phyloP scores from a whole-genome alignment of 306 rosid species.

The Betula pendula region DNA sequence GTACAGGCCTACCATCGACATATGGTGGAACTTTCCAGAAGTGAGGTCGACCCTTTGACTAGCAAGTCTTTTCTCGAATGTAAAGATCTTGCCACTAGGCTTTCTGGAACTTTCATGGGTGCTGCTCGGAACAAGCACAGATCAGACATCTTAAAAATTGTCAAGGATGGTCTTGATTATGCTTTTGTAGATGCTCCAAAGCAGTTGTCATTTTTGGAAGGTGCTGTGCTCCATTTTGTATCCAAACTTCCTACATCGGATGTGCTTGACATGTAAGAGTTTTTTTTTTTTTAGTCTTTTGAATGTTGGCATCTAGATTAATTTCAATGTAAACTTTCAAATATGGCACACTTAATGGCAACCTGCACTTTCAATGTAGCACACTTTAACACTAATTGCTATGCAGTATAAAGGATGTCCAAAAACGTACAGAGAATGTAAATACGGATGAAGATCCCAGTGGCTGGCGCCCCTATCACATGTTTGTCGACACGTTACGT shows the following conservation, averaged over 20 bases:
- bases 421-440: slow-evolving; percentile 66
- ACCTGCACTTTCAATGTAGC: neutral
- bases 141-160: slow-evolving; percentile 68
- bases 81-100: slow-evolving; percentile 77
- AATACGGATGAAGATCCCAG: slow-evolving; percentile 91
- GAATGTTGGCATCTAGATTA: slow-evolving; percentile 21
- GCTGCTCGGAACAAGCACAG: slow-evolving; percentile 80
- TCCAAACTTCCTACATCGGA: slow-evolving; percentile 79
- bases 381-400: slow-evolving; percentile 25
- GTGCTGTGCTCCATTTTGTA: slow-evolving; percentile 67
- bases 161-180: slow-evolving; percentile 73
- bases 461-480: slow-evolving; percentile 92
- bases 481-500: slow-evolving; percentile 60
- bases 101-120: slow-evolving; percentile 79
- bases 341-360: no score
- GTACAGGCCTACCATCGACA: slow-evolving; percentile 69
- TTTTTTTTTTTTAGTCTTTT: slow-evolving; percentile 19
- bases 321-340: slow-evolving; percentile 6
- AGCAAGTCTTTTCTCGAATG: slow-evolving; percentile 62
- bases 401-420: slow-evolving; percentile 68
- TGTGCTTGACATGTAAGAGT: slow-evolving; percentile 67
- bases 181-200: slow-evolving; percentile 85
- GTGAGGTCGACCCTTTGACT: slow-evolving; percentile 50
- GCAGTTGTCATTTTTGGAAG: slow-evolving; percentile 76
- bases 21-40: slow-evolving; percentile 43